Conservation (phyloP, 2,329 filamentous ascomycete genomes). For the Trichoderma asperellum region DNA sequence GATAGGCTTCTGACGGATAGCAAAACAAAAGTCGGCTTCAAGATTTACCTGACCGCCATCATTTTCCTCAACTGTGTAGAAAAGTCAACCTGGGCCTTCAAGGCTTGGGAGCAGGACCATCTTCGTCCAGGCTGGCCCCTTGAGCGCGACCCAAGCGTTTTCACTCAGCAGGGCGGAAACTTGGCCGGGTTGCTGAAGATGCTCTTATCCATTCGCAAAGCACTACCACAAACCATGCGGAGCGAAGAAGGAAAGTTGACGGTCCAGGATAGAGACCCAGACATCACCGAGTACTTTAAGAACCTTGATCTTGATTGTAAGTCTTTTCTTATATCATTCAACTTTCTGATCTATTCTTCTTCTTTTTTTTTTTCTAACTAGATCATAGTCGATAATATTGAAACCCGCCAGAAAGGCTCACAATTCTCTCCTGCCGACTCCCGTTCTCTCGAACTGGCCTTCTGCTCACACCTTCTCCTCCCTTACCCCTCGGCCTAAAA, state of each 20-base stretch:
- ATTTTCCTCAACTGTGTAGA: constrained; percentile 69
- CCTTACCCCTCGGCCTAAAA: constrained; percentile 37
- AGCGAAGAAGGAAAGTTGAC: constrained; percentile 54
- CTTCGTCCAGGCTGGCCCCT: constrained; percentile 65
- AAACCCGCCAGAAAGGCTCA: constrained; percentile 54
- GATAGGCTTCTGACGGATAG: constrained; percentile 65
- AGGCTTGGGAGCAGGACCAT: constrained; percentile 67
- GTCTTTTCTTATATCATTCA: constrained; percentile 35
- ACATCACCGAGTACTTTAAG: constrained; percentile 57
- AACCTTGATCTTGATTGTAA: constrained; percentile 61
- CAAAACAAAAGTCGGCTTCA: constrained; percentile 62
- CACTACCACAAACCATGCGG: constrained; percentile 57
- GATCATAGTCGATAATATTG: constrained; percentile 41
- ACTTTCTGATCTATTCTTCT: background rate
- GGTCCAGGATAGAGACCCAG: constrained; percentile 52
- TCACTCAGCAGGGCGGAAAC: constrained; percentile 62
- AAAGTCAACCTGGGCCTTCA: constrained; percentile 71
- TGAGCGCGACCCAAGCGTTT: constrained; percentile 58
- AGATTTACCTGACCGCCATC: constrained; percentile 64
- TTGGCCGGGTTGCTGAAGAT: constrained; percentile 63
- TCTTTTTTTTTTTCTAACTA: background rate
- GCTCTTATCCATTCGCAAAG: constrained; percentile 63
- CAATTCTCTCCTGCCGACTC: constrained; percentile 56
- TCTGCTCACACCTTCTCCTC: constrained; percentile 54
- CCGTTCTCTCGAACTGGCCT: constrained; percentile 55